Base-by-base conservation (phyloP, 352 stramenopile species). In the Aphanomyces cochlioides region DNA sequence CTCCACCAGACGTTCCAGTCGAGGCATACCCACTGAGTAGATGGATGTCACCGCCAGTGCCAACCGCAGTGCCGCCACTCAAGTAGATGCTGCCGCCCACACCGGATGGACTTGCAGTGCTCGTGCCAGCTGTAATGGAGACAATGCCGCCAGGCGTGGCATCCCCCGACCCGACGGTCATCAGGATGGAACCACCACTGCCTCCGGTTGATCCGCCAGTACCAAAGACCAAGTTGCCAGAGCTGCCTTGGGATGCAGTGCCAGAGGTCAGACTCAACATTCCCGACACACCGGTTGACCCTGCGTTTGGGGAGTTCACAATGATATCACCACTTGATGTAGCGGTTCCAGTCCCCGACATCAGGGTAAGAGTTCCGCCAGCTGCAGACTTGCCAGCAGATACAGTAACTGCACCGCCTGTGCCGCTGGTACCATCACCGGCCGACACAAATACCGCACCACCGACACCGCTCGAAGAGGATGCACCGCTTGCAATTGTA, bases 211-310 rank as follows among this genome's bases (percentile, higher is more conserved):
- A 15, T n/a, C n/a, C 71, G 34, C 38, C 56, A 19, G 67, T 77
- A n/a, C n/a, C 40, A 19, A 81, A 41, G 43, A 43, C 17, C 43
- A 81, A 69, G 50, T 58, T 73, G 56, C 76, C 76, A 76, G 74
- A 79, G 5, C 15, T 53, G 48, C 74, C 73, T 28, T 38, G 15
- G 13, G 17, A 7, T 19, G 60, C 60, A 3, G 43, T 67, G 8
- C 60, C 60, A 61, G 37, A 43, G 2, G 7, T 67, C 8, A 67
- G 12, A 15, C 10, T 61, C 45, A 50, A 50, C 45, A 50, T 15
- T 15, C 45, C 45, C 45, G 45, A 50, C 17, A 50, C 72, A 72
- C 41, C 41, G n/a, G n/a, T n/a, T n/a, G 56, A 70, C 43, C 68
- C 75, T 10, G 72, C 73, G 15, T 13, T 38, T 28, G 74, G 74